These are phyloP conservation scores for Stephanodiscus triporus DNA, from an alignment of 108 stramenopile genomes.

Conservation along the genomic window DNA sequence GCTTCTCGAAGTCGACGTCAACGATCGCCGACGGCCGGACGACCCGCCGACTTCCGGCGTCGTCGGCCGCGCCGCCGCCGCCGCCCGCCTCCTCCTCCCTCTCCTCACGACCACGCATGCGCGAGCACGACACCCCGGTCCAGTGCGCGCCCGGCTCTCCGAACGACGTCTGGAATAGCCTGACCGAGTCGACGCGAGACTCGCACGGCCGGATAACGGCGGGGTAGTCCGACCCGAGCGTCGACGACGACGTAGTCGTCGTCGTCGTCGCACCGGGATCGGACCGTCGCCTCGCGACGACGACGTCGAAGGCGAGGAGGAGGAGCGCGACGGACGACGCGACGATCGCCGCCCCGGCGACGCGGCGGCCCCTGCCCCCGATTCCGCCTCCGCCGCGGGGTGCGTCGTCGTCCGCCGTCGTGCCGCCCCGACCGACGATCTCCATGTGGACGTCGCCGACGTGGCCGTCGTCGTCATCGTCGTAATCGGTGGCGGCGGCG, in stretches of 20 bases:
- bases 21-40: conserved; percentile 64
- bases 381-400: no score
- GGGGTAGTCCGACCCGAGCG: neutral
- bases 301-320: no score
- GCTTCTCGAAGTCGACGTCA: conserved; percentile 45
- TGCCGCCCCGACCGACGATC: neutral
- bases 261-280: neutral
- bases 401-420: no score
- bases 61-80: neutral
- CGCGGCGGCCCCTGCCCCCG: no score
- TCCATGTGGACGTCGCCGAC: conserved; percentile 6
- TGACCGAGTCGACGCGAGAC: neutral
- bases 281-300: neutral
- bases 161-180: neutral
- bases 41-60: no score
- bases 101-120: neutral
- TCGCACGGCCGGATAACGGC: neutral
- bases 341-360: no score
- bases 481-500: neutral
- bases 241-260: neutral
- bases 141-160: neutral
- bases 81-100: conserved; percentile 29
- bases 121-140: neutral
- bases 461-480: neutral
- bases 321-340: no score